Base-by-base conservation (phyloP, 208 protist genomes). In the Trypanosoma melophagium region DNA sequence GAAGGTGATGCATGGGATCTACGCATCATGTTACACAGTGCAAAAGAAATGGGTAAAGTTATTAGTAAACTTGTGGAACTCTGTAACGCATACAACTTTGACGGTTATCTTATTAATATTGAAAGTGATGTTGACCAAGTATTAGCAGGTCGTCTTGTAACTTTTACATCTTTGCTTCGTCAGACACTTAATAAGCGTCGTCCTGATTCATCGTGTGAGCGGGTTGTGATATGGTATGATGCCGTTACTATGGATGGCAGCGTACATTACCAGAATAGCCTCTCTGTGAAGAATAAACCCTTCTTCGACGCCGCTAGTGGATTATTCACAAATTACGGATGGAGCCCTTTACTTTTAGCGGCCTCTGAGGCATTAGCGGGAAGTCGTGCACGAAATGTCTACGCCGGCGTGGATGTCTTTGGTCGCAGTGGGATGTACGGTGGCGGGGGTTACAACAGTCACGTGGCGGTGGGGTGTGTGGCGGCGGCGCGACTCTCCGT, bases 71-170 rank as follows among this genome's bases (percentile, higher is more conserved):
- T 98, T 0, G 77, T 88, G 3, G 56, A 76, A 8, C 51, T 98
- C 9, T 81, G 74, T 52, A 63, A 87, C 16, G 45, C 76, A 24
- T 92, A 94, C 69, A 70, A 78, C 38, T 98, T 98, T 63, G 93
- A 98, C 69, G 95, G 95, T 10, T 98, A 94, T 67, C 74, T 98
- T 12, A 42, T 98, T 16, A 98, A 98, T 76, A 79, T 97, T 47
- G 95, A 98, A 74, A 84, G 71, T 53, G 12, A 17, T 42, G 38
- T 92, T 24, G 71, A 74, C 35, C 13, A 57, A 51, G 69, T 9
- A 9, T 28, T 84, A 41, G 77, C 81, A 40, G 77, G 87, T 54
- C 75, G 80, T 2, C 68, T 94, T 8, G 52, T 82, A 8, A 53
- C 79, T 21, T 94, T 94, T 74, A 72, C 74, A 35, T 54, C 65